Base-by-base conservation (phyloP, 768 basidiomycete genomes). In the Russula sp. region DNA sequence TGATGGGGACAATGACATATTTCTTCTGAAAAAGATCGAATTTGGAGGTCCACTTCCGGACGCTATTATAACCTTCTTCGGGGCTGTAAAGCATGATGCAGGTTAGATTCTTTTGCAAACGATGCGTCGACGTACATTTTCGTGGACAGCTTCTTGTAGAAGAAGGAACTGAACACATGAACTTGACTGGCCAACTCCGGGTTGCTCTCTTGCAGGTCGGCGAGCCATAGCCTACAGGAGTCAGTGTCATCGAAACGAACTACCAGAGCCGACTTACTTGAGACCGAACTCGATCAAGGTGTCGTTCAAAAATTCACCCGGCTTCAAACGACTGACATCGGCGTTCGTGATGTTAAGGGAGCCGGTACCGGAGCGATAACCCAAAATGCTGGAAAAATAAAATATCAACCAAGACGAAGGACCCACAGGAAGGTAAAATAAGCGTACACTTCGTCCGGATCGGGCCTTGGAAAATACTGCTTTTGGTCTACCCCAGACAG, bases 111-210 rank as follows among this genome's bases (percentile, higher is more conserved):
- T 11, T 32, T 32, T 47, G 16, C 4, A 31, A 48, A 54, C 5
- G 50, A 58, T 54, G 45, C 13, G 14, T 13, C 22, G 22, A 71
- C 78, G 44, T 71, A 86, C 85, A 79, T 82, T 71, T 83, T 88
- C 57, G 81, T 81, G 62, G 87, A 87, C 32, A 99, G 75, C 74
- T 97, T 96, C 78, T 95, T 92, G 78, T 95, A 98, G 75, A 99
- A 98, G 76, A 98, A 99, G 0, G 95, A 95, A 73, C 88, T 98
- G 78, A 98, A 98, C 4, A 98, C 82, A 70, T 98, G 88, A 1
- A 95, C 79, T 68, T 90, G 81, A 3, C 85, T 81, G 2, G 85
- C 89, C 4, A 91, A 75, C 16, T 79, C 79, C 2, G 87, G 86
- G 64, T 87, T 71, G 40, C 70, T 75, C 42, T 72, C 75, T 65